Percentiles rank a stretch among this genome's conserved stretches.
These are phyloP conservation scores for Penicillium simplicissimum DNA, from an alignment of 495 filamentous ascomycete species.

Conservation along the genomic window DNA sequence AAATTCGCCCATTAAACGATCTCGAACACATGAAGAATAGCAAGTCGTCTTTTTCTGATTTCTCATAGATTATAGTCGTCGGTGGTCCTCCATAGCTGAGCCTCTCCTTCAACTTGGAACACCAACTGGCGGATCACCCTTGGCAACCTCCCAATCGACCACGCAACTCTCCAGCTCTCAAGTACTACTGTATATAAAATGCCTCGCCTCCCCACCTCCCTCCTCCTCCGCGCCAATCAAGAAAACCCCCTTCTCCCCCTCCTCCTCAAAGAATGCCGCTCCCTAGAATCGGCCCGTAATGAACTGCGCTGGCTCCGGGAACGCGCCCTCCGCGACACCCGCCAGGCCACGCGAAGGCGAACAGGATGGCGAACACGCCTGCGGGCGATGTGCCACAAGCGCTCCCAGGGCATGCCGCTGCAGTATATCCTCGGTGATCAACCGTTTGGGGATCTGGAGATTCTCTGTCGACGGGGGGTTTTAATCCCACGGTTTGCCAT, in stretches of 20 bases:
- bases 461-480: constrained; percentile 73
- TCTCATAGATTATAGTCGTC: neutral
- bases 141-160: neutral
- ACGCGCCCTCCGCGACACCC: constrained; percentile 44
- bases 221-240: constrained; percentile 57
- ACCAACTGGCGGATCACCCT: neutral
- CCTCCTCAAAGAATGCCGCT: constrained; percentile 70
- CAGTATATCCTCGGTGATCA: constrained; percentile 91
- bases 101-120: neutral
- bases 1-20: neutral
- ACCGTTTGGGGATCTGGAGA: constrained; percentile 81
- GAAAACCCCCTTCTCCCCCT: constrained; percentile 61
- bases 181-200: constrained; percentile 42
- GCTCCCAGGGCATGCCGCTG: constrained; percentile 69
- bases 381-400: constrained; percentile 51
- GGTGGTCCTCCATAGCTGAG: neutral
- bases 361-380: constrained; percentile 39
- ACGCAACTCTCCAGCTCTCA: neutral
- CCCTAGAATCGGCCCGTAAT: constrained; percentile 63
- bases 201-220: constrained; percentile 68
- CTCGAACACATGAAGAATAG: no score
- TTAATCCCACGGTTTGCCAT: no score
- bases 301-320: constrained; percentile 88
- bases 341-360: neutral
- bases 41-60: no score